Evolutionary conservation across 805 yeast species (phyloP).

Genomic region (Yarrowia phangngaensis): DNA sequence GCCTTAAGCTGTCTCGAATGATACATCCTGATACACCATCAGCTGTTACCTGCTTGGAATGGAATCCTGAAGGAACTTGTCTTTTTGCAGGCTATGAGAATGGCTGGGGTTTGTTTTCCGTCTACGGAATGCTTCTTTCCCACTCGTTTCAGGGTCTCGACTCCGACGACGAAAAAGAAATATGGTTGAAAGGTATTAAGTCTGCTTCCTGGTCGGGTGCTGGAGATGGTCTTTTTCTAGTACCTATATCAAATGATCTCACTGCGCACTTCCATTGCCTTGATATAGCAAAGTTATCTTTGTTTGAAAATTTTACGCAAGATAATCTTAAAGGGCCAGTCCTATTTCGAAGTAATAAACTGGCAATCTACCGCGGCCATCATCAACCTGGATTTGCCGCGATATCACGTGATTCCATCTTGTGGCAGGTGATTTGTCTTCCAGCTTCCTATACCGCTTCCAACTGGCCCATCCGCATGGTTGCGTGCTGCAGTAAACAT

Average conservation of each 20-base stretch:
- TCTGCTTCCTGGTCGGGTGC: conserved; percentile 40
- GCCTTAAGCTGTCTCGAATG: conserved; percentile 35
- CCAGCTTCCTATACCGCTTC: conserved; percentile 47
- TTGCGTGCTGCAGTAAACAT: conserved; percentile 49
- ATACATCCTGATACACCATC: conserved; percentile 36
- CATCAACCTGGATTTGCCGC: conserved; percentile 44
- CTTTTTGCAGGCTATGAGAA: conserved; percentile 38
- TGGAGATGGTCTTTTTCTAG: conserved; percentile 41
- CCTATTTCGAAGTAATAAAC: conserved; percentile 42
- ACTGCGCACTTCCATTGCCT: conserved; percentile 1
- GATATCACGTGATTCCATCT: conserved; percentile 44
- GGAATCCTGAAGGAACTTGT: conserved; percentile 43
- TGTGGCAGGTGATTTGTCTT: conserved; percentile 48
- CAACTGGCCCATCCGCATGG: conserved; percentile 45
- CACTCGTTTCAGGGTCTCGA: conserved; percentile 39
- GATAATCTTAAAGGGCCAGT: conserved; percentile 45
- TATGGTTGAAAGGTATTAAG: conserved; percentile 34
- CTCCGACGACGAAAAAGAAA: conserved; percentile 32
- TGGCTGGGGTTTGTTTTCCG: conserved; percentile 51
- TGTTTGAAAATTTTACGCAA: conserved; percentile 30
- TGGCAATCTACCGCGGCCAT: conserved; percentile 48
- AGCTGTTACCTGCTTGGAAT: conserved; percentile 34
- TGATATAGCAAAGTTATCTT: conserved; percentile 15
- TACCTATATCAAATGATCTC: conserved; percentile 29
- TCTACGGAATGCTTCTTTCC: conserved; percentile 47